Percentiles rank a stretch among this genome's conserved stretches.
phyloP scores from a whole-genome alignment of 345 rosid species.

The Populus ilicifolia region DNA sequence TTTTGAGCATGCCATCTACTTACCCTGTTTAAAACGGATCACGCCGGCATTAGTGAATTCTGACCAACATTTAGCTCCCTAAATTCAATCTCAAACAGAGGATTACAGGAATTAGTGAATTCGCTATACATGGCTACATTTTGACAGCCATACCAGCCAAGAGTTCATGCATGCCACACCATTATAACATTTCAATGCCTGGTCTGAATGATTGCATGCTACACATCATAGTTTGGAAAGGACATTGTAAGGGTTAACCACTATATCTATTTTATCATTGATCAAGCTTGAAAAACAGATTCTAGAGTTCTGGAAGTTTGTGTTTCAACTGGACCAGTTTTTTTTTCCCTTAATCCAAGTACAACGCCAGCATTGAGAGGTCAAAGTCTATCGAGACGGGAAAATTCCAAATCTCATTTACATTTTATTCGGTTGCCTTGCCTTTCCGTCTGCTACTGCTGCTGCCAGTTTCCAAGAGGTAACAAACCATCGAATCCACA shows the following conservation, averaged over 20 bases:
- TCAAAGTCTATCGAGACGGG: background rate
- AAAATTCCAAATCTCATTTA: background rate
- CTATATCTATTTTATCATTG: background rate
- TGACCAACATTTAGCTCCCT: no score
- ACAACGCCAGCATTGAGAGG: background rate
- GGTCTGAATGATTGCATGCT: background rate
- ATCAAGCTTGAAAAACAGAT: background rate
- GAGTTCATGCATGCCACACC: background rate
- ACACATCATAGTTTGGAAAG: background rate
- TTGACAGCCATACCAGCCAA: background rate
- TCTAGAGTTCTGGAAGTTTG: background rate
- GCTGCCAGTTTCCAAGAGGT: slow-evolving; percentile 71
- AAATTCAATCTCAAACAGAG: no score
- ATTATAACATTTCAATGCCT: background rate
- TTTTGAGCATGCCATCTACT: no score
- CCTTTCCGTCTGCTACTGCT: slow-evolving; percentile 75
- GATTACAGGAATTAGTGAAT: background rate
- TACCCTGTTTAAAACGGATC: no score
- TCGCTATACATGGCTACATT: background rate
- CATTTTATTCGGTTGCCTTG: slow-evolving; percentile 70
- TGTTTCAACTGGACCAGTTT: background rate
- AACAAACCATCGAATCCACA: slow-evolving; percentile 89
- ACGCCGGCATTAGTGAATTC: no score
- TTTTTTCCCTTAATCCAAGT: background rate
- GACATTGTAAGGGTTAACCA: background rate